Evolutionary conservation across 768 basidiomycete genomes (phyloP), one percentile per base, ranked within the genome.

Genomic region (Tylopilus sp.): DNA sequence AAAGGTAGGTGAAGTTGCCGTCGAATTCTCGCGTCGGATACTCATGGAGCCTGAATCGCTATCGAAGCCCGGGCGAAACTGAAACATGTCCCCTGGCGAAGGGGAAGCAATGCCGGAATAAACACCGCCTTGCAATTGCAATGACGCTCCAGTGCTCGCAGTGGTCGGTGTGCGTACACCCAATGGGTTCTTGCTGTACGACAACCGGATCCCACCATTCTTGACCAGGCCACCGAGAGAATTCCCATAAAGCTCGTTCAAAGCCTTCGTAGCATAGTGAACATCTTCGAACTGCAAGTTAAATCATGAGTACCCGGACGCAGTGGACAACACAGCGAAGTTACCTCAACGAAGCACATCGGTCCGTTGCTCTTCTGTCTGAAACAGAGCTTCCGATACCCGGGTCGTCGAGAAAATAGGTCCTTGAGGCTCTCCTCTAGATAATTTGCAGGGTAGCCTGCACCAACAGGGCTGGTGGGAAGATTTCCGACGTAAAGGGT

Each of bases 401-500:
- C 97, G 4, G 83, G 80, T 38, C 85, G 87, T 28, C 76, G 76
- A 26, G 81, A 78, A 70, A 99, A 99, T 43, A 97, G 74, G 34
- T 85, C 84, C 52, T 92, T 79, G 24, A 99, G 76, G 30, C 83
- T 85, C 53, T 95, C 92, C 71, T 99, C 95, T 3, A 99, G 79
- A 63, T 86, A 83, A 59, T 88, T 86, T 42, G 85, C 81, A 33
- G 90, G 83, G 62, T 84, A 86, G 3, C 89, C 86, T 5, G 77
- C 71, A 7, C 88, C 82, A 17, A 85, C 79, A 22, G 86, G 82
- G 29, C 86, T 82, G 6, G 89, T 90, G 3, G 96, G 97, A 53
- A 99, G 73, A 63, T 98, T 98, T 41, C 97, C 97, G n/a, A 99
- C 94, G 65, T 98, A 98, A n/a, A 99, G 78, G 1, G 97, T 99